Percentiles rank a stretch among this genome's conserved stretches.
Conservation (phyloP, 805 yeast species). For the Zygoascus ofunaensis region DNA sequence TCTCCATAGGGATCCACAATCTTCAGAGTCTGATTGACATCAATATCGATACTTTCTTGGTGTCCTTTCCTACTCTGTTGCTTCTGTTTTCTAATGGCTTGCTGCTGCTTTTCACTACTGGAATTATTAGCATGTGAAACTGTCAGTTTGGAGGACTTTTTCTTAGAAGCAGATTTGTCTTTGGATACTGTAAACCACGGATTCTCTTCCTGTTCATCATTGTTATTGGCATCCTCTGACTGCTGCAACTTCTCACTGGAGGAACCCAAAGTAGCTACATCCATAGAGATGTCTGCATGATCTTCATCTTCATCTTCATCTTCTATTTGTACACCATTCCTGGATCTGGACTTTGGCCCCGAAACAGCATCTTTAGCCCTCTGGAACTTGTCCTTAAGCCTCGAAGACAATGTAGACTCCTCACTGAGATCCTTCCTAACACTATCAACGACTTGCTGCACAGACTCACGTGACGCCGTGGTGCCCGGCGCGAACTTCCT, state of each 20-base stretch:
- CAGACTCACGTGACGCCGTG: constrained; percentile 28
- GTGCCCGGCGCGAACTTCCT: constrained; percentile 66
- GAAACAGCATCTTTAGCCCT: constrained; percentile 14
- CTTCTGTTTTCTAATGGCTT: constrained; percentile 34
- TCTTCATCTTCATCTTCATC: constrained; percentile 2
- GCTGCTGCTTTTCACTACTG: constrained; percentile 34
- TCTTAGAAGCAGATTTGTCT: constrained; percentile 44
- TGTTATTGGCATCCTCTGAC: constrained; percentile 9
- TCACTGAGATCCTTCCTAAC: constrained; percentile 21
- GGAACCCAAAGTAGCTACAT: background rate
- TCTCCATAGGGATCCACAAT: constrained; percentile 40
- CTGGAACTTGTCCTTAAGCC: constrained; percentile 10
- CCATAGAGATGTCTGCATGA: constrained; percentile 1
- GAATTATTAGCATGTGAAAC: constrained; percentile 35
- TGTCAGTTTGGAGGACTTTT: constrained; percentile 40
- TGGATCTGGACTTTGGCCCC: background rate
- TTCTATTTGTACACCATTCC: constrained; percentile 1
- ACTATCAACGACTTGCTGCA: constrained; percentile 16
- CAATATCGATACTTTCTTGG: constrained; percentile 23
- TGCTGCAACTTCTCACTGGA: constrained; percentile 5
- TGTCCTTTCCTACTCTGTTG: constrained; percentile 23
- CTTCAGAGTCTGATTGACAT: constrained; percentile 40
- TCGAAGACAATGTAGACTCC: constrained; percentile 5
- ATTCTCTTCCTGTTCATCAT: constrained; percentile 18
- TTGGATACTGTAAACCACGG: constrained; percentile 32